Evolutionary conservation across 148 eudicot species (phyloP).

Genomic region (Chenopodium album): DNA sequence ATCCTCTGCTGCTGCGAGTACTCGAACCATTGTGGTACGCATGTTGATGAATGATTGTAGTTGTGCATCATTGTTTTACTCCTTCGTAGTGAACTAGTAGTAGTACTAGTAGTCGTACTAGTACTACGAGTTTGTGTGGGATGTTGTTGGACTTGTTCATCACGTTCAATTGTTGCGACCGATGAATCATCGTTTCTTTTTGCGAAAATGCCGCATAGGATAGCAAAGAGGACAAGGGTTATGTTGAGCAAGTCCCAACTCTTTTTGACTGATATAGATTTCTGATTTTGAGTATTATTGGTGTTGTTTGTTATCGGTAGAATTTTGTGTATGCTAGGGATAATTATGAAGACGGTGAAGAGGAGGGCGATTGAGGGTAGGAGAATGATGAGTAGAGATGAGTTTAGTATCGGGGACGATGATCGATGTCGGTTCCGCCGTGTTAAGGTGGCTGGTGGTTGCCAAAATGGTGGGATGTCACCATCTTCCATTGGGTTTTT

Average conservation of each 20-base stretch:
- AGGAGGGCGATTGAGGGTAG: conserved; percentile 46
- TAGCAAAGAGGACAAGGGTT: conserved; percentile 56
- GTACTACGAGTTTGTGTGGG: neutral
- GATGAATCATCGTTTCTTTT: conserved; percentile 39
- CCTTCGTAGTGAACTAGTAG: neutral
- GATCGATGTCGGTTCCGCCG: conserved; percentile 34
- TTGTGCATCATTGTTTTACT: conserved; percentile 13
- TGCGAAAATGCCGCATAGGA: conserved; percentile 64
- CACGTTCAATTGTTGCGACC: neutral
- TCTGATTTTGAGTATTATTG: neutral
- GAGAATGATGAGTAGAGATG: conserved; percentile 51
- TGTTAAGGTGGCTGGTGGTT: conserved; percentile 34
- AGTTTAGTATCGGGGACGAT: conserved; percentile 42
- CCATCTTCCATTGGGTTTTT: conserved; percentile 40
- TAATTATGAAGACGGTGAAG: conserved; percentile 29
- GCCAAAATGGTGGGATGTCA: conserved; percentile 53
- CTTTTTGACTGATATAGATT: conserved; percentile 33
- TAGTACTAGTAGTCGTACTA: neutral
- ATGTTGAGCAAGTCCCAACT: conserved; percentile 60
- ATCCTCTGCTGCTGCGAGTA: conserved; percentile 32
- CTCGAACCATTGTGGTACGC: conserved; percentile 26
- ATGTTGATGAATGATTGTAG: neutral
- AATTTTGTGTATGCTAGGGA: conserved; percentile 39
- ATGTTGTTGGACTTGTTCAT: neutral
- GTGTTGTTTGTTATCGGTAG: conserved; percentile 24